Evolutionary conservation across 768 basidiomycete genomes (phyloP), one percentile per base, ranked within the genome.

Genomic region (Suillus ampliporus): DNA sequence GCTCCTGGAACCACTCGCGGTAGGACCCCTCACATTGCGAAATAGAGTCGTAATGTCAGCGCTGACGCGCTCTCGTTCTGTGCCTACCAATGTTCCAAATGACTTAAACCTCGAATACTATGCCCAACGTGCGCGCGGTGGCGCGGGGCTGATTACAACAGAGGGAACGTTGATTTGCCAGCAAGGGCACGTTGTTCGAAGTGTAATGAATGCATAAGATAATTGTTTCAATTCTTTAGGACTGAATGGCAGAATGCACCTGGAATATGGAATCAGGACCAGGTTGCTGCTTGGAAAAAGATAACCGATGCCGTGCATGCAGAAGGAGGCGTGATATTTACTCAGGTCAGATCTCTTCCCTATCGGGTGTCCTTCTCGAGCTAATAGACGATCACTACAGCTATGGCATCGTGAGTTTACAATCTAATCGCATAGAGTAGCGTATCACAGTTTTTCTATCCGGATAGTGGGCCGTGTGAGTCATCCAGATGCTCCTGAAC

Each of bases 241-340:
- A 76, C 81, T 14, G 79, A 82, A 64, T 82, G 79, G 79, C 76
- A 74, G 8, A 68, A 77, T 65, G 79, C 79, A 1, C 82, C 84
- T 14, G 84, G 83, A 7, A 79, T 83, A 26, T 83, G 83, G 82
- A 79, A 70, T 62, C 66, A 74, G 13, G 78, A 80, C 38, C 83
- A 84, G 61, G 74, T 81, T 11, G 65, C 67, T 19, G 82, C 71
- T 2, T 84, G 83, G 83, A 82, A 77, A 63, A 78, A 75, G 52
- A 72, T 86, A 54, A 79, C 76, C 1, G 81, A 82, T 53, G 77
- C 76, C 2, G 82, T 87, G 9, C 84, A 86, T 65, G 67, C 70
- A 9, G 80, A 78, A 41, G 82, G 81, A 9, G 76, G 79, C 8
- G 65, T 73, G 28, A 82, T 85, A 21, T 83, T 82, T 51, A 69